These are phyloP conservation scores for Theobroma cacao DNA, from an alignment of 345 rosid species.

Conservation along the genomic window DNA sequence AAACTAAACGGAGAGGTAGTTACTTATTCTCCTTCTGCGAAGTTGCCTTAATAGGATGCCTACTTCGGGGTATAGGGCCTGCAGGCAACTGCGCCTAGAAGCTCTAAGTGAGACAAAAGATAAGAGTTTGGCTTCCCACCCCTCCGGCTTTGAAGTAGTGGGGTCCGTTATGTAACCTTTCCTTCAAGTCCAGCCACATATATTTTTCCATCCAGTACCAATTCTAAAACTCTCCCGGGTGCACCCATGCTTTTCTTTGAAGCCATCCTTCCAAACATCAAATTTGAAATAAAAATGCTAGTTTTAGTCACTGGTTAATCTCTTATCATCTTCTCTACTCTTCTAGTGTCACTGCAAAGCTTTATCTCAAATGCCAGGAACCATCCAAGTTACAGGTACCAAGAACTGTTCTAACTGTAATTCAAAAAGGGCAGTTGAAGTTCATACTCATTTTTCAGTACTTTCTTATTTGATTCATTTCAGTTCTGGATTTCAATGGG, in stretches of 20 bases:
- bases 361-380: slow-evolving; percentile 72
- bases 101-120: neutral
- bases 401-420: slow-evolving; percentile 4
- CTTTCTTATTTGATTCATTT: slow-evolving; percentile 4
- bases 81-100: neutral
- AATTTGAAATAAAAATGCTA: neutral
- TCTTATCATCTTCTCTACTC: neutral
- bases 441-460: neutral
- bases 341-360: neutral
- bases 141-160: slow-evolving; percentile 5
- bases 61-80: neutral
- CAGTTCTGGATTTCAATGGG: slow-evolving; percentile 62
- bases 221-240: neutral
- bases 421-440: slow-evolving; percentile 15
- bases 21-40: neutral
- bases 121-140: neutral
- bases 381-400: slow-evolving; percentile 84
- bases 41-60: neutral
- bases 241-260: slow-evolving; percentile 16
- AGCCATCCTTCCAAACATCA: slow-evolving; percentile 5
- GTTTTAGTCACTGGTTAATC: neutral
- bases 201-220: slow-evolving; percentile 41
- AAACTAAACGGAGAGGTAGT: neutral
- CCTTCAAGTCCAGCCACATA: slow-evolving; percentile 48
- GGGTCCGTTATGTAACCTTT: slow-evolving; percentile 37